Evolutionary conservation across 2,329 filamentous ascomycete species (phyloP).

Genomic region (Pseudopithomyces maydicus): DNA sequence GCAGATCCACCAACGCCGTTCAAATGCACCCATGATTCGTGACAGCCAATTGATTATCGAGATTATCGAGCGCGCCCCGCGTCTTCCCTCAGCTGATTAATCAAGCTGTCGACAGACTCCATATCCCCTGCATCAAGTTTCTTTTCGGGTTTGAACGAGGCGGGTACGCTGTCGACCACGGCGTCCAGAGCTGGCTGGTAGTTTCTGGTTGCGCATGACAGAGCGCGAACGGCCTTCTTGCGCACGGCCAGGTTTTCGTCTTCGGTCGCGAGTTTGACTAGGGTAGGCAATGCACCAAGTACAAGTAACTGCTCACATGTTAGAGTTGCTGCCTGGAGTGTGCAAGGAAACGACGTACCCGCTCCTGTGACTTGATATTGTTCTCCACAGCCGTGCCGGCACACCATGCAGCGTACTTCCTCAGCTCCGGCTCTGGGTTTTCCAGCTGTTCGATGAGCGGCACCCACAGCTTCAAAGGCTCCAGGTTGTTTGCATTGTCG

Average conservation of each 20-base stretch:
- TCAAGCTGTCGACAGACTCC: conserved; percentile 79
- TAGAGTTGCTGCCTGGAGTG: conserved; percentile 7
- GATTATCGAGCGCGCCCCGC: conserved; percentile 3
- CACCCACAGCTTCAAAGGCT: conserved; percentile 77
- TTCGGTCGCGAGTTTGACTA: conserved; percentile 69
- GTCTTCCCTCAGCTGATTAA: conserved; percentile 62
- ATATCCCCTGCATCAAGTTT: conserved; percentile 84
- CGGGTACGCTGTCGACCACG: conserved; percentile 69
- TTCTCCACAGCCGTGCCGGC: conserved; percentile 95
- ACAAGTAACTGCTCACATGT: conserved; percentile 54
- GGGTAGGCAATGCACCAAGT: conserved; percentile 69
- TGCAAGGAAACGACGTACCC: conserved; percentile 46
- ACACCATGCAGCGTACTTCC: conserved; percentile 92
- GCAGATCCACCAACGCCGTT: conserved; percentile 2
- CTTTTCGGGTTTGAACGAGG: conserved; percentile 61
- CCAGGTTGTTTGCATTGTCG: conserved; percentile 96
- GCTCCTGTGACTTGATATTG: conserved; percentile 84
- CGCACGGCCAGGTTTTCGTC: conserved; percentile 68
- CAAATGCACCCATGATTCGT: conserved; percentile 1
- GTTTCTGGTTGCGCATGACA: conserved; percentile 86
- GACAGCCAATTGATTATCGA: background rate
- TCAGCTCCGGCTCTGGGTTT: conserved; percentile 71
- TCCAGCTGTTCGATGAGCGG: conserved; percentile 74
- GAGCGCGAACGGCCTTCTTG: conserved; percentile 86
- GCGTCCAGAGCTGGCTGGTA: conserved; percentile 76